Evolutionary conservation across 1,284 basidiomycete genomes (phyloP).

Genomic region (Vanrija sp.): DNA sequence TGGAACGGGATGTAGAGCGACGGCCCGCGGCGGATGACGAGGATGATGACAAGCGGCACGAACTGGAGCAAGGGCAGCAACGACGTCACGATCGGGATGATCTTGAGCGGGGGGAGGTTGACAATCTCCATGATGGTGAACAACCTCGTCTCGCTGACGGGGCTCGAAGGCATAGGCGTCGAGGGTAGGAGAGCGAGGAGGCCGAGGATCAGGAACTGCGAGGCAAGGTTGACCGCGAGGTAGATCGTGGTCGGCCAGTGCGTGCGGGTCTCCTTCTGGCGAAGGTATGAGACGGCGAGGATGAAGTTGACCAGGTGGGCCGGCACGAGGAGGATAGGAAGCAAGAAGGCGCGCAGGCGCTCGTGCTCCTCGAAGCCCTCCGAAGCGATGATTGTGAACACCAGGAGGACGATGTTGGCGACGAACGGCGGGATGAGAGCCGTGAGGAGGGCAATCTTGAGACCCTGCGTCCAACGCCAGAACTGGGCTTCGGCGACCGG

Average conservation of each 20-base stretch:
- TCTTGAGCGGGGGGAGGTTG: constrained; percentile 9
- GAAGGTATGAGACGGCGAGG: constrained; percentile 57
- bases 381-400: constrained; percentile 42
- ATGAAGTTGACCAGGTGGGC: constrained; percentile 62
- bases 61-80: constrained; percentile 54
- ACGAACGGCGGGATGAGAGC: constrained; percentile 27
- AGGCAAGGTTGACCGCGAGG: constrained; percentile 58
- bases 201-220: constrained; percentile 55
- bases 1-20: constrained; percentile 65
- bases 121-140: constrained; percentile 15
- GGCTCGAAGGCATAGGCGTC: constrained; percentile 29
- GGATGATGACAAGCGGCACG: constrained; percentile 54
- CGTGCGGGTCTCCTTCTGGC: constrained; percentile 52
- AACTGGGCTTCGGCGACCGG: constrained; percentile 68
- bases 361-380: constrained; percentile 17
- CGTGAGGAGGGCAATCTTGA: constrained; percentile 36
- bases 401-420: constrained; percentile 28
- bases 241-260: constrained; percentile 67
- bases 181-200: constrained; percentile 43
- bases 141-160: background rate
- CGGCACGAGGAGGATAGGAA: constrained; percentile 54
- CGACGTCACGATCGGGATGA: constrained; percentile 19
- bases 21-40: constrained; percentile 67
- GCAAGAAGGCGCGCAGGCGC: constrained; percentile 12
- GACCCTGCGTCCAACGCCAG: constrained; percentile 49